These are phyloP conservation scores for Colletotrichum siamense DNA, from an alignment of 2,329 filamentous ascomycete species.

Conservation along the genomic window DNA sequence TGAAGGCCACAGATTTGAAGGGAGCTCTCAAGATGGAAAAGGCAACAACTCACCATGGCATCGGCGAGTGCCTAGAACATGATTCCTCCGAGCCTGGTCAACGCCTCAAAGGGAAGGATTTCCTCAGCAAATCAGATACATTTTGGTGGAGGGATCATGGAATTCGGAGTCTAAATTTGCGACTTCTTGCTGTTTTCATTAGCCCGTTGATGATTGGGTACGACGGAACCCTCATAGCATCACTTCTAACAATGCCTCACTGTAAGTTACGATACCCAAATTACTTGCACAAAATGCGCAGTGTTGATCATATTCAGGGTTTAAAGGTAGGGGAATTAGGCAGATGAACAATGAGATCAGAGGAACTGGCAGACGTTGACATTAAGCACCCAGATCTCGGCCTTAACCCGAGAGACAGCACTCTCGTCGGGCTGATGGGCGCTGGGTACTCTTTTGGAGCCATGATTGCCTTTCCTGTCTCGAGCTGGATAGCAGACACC, in stretches of 20 bases:
- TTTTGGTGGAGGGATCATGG: background rate
- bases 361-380: background rate
- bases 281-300: background rate
- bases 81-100: background rate
- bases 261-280: background rate
- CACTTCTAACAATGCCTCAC: background rate
- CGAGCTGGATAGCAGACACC: background rate
- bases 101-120: background rate
- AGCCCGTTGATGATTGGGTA: conserved; percentile 3
- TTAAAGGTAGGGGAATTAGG: background rate
- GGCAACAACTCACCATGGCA: background rate
- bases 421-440: background rate
- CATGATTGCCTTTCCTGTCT: background rate
- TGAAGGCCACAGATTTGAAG: background rate
- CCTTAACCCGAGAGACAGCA: background rate
- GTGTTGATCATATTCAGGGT: background rate
- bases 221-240: background rate
- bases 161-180: background rate
- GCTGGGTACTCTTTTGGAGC: background rate
- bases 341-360: background rate
- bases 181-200: conserved; percentile 1
- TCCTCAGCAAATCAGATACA: background rate
- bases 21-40: background rate
- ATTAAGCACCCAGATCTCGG: background rate
- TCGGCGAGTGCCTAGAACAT: background rate